Conservation (phyloP, 352 stramenopile species). For the Thalassiosira oceanica region DNA sequence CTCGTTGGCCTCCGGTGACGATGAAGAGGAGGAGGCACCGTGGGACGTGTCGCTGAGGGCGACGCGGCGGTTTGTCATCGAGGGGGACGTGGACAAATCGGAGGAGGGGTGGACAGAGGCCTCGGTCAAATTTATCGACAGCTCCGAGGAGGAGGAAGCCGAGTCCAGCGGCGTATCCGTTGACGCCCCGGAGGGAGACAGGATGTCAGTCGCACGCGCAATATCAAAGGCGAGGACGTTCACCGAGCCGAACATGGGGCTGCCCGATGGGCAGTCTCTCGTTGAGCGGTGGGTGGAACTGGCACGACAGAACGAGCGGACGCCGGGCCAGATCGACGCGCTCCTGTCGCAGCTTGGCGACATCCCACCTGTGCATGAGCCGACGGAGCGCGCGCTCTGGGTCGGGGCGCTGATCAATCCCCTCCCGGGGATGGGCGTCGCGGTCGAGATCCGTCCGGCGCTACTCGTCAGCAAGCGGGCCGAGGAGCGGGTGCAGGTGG, state of each 20-base stretch:
- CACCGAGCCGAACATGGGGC: constrained; percentile 55
- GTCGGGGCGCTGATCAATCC: constrained; percentile 74
- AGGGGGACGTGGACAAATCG: constrained; percentile 49
- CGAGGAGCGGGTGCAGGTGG: constrained; percentile 56
- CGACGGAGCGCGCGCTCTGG: constrained; percentile 71
- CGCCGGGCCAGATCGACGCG: constrained; percentile 51
- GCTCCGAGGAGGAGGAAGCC: constrained; percentile 25
- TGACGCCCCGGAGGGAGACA: constrained; percentile 23
- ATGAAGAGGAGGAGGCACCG: background rate
- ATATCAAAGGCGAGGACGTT: constrained; percentile 53
- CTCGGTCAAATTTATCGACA: constrained; percentile 55
- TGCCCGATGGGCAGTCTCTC: constrained; percentile 36
- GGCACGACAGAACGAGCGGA: constrained; percentile 52
- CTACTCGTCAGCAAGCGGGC: constrained; percentile 60
- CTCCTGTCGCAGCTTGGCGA: constrained; percentile 50
- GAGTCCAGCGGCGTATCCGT: constrained; percentile 10
- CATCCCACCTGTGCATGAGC: constrained; percentile 56
- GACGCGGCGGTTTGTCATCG: constrained; percentile 45
- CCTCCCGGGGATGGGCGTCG: constrained; percentile 68
- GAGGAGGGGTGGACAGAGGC: constrained; percentile 57
- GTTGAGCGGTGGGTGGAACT: constrained; percentile 68
- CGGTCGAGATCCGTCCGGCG: constrained; percentile 63
- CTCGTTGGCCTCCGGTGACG: background rate
- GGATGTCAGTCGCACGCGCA: constrained; percentile 41
- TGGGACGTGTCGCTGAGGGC: constrained; percentile 16